Evolutionary conservation across 2,329 filamentous ascomycete genomes (phyloP).

Genomic region (Ophiocordyceps australis): DNA sequence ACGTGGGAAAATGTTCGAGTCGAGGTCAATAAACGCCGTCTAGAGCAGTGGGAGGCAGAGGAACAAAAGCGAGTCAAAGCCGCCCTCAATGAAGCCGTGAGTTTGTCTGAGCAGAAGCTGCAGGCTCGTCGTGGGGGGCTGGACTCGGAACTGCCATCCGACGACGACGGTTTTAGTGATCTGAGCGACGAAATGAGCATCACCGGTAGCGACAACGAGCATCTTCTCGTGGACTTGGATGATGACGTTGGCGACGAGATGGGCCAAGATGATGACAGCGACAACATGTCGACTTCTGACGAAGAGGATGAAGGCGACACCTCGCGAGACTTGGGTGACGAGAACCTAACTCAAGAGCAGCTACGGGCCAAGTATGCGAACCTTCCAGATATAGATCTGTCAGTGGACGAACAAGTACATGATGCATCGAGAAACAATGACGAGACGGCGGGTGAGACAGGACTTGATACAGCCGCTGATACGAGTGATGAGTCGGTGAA

Average conservation of each 20-base stretch:
- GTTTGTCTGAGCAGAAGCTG: constrained; percentile 49
- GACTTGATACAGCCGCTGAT: constrained; percentile 19
- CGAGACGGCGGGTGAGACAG: constrained; percentile 7
- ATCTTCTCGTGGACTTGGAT: constrained; percentile 14
- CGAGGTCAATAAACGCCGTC: constrained; percentile 40
- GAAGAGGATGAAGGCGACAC: constrained; percentile 47
- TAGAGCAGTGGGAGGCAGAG: constrained; percentile 46
- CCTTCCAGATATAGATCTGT: constrained; percentile 28
- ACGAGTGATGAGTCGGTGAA: constrained; percentile 48
- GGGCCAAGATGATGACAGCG: constrained; percentile 14
- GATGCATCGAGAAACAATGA: constrained; percentile 4
- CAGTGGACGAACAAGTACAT: constrained; percentile 9
- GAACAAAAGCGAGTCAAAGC: constrained; percentile 46
- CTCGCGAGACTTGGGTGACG: constrained; percentile 36
- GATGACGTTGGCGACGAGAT: constrained; percentile 23
- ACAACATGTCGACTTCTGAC: constrained; percentile 42
- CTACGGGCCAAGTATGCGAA: constrained; percentile 50
- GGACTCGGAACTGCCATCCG: constrained; percentile 30
- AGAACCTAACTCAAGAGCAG: constrained; percentile 50
- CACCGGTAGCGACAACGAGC: constrained; percentile 15
- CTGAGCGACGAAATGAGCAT: constrained; percentile 25
- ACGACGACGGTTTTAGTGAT: constrained; percentile 27
- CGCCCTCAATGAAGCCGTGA: constrained; percentile 57
- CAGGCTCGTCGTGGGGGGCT: constrained; percentile 37
- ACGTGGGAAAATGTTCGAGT: constrained; percentile 47